Evolutionary conservation across 495 filamentous ascomycete genomes (phyloP).

Genomic region (Neurospora tetrasperma): DNA sequence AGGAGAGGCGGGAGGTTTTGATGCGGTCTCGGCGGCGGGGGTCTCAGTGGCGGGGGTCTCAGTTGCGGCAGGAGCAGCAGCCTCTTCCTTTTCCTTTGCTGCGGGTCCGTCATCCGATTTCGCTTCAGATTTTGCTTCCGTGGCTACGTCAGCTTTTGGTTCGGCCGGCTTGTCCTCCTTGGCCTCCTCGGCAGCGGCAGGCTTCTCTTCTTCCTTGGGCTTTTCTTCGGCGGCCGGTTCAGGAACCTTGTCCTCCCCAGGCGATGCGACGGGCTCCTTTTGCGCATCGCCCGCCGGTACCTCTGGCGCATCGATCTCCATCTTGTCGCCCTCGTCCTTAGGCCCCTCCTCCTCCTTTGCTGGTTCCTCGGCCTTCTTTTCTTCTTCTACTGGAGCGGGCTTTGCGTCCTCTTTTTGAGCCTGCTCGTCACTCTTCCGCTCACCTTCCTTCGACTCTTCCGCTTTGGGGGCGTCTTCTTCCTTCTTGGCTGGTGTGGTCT

Average conservation of each 20-base stretch:
- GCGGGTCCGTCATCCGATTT: constrained; percentile 7
- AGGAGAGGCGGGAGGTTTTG: not conserved
- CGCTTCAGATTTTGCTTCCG: constrained; percentile 5
- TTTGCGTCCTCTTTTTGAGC: not conserved
- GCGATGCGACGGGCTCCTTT: not conserved
- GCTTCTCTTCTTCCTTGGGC: not conserved
- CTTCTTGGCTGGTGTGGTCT: not conserved
- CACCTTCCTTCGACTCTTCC: not conserved
- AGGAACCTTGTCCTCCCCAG: not conserved
- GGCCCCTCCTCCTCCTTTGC: not conserved
- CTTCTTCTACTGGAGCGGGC: not conserved
- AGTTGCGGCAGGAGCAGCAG: not conserved
- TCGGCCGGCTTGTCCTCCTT: constrained; percentile 6
- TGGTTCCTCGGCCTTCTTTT: not conserved
- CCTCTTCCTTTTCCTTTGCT: constrained; percentile 10
- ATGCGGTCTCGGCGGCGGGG: not conserved
- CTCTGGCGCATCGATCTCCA: not conserved
- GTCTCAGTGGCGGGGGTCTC: not conserved
- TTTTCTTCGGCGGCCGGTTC: not conserved
- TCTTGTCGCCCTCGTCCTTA: not conserved
- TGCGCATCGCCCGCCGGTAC: not conserved
- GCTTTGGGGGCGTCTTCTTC: not conserved
- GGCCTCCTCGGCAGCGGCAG: constrained; percentile 10
- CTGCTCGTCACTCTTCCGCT: not conserved
- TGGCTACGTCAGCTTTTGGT: constrained; percentile 1